These are phyloP conservation scores for Blastomyces silverae DNA, from an alignment of 2,329 filamentous ascomycete species.

Conservation along the genomic window DNA sequence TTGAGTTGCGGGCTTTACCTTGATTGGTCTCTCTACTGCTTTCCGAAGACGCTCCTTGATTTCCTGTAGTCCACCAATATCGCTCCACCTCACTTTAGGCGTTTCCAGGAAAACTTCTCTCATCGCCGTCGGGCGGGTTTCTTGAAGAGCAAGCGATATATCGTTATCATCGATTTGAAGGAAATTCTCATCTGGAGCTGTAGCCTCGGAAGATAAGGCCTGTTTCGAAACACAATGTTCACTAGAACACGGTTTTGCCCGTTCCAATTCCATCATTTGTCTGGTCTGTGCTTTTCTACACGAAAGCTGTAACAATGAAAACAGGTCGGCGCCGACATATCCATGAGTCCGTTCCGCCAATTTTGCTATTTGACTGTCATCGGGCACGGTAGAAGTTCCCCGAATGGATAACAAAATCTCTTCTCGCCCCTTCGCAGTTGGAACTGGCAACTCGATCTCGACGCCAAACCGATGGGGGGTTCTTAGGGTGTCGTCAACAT, in stretches of 20 bases:
- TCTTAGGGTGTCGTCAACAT: conserved; percentile 64
- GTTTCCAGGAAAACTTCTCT: conserved; percentile 83
- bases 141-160: conserved; percentile 51
- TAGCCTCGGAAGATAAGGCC: conserved; percentile 16
- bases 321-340: conserved; percentile 72
- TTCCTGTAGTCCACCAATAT: conserved; percentile 76
- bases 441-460: conserved; percentile 69
- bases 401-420: conserved; percentile 63
- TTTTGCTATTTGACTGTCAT: conserved; percentile 49
- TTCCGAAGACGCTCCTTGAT: conserved; percentile 63
- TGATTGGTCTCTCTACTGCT: conserved; percentile 54
- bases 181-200: conserved; percentile 16
- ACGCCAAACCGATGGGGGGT: conserved; percentile 57
- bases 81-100: conserved; percentile 74
- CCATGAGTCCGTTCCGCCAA: conserved; percentile 76
- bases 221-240: conserved; percentile 5
- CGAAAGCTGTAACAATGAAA: conserved; percentile 55
- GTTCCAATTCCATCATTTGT: conserved; percentile 22
- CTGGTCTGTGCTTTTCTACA: conserved; percentile 37
- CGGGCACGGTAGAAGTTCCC: conserved; percentile 44
- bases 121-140: conserved; percentile 76
- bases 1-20: conserved; percentile 32
- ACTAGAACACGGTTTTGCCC: not conserved
- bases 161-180: conserved; percentile 34
- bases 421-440: conserved; percentile 61